A percentile compares a stretch with the other conserved stretches of the same genome.
Conservation (phyloP, 179 eudicot species). For the Kewa caespitosa region DNA sequence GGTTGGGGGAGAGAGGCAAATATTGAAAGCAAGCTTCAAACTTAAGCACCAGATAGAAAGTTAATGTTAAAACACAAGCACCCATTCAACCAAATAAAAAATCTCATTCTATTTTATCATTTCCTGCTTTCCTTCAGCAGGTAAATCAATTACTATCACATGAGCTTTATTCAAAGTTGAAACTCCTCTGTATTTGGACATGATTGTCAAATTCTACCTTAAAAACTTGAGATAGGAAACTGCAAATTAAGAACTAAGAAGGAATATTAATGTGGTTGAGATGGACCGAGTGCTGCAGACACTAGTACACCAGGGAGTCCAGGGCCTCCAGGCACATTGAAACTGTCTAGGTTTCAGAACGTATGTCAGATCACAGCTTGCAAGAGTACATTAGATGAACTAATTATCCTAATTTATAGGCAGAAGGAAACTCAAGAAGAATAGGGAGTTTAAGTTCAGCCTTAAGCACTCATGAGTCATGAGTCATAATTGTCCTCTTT, state of each 20-base stretch:
- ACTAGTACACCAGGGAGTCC: background rate
- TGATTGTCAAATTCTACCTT: background rate
- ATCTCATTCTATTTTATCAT: background rate
- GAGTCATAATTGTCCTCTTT: no score
- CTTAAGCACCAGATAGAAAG: background rate
- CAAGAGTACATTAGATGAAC: background rate
- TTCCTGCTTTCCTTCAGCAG: background rate
- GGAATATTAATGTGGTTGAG: background rate
- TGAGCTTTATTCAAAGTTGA: background rate
- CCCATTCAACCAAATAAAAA: background rate
- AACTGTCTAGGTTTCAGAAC: no score
- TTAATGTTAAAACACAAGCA: background rate
- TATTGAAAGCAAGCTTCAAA: background rate
- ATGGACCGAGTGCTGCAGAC: slow-evolving; percentile 1
- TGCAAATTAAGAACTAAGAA: background rate
- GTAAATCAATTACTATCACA: background rate
- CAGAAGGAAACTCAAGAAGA: background rate
- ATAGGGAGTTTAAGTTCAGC: background rate
- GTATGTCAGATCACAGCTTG: background rate
- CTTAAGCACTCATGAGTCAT: no score
- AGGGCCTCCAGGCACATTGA: no score
- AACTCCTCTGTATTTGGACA: slow-evolving; percentile 5
- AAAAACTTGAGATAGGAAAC: background rate
- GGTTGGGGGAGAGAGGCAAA: background rate
- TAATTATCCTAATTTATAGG: background rate